Base-by-base conservation (phyloP, 2,329 filamentous ascomycete genomes). In the Penicillium sp. region DNA sequence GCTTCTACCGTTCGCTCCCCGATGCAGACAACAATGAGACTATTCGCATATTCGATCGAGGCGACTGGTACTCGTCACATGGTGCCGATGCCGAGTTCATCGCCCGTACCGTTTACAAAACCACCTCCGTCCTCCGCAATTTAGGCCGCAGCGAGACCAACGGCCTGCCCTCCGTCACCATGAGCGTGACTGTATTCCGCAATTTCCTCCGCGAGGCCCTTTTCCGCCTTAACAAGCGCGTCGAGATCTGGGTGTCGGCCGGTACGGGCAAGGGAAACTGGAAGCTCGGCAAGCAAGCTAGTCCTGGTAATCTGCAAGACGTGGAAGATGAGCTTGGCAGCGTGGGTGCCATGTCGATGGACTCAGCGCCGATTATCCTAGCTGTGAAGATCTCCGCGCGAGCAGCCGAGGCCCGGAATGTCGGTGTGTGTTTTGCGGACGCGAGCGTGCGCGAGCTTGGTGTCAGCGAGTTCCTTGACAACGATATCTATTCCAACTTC, bases 401-500 rank as follows among this genome's bases (percentile, higher is more conserved):
- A 73, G 91, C 92, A 1, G 86, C 85, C 0, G 94, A 98, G 74
- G 91, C 90, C 5, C 85, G 95, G 48, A 91, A 86, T 65, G 90
- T 99, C 0, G 95, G 95, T 8, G 94, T 99, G 5, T 98, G 95
- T 78, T 99, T 99, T 73, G 96, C 95, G 7, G 95, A 99, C 81
- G 95, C 96, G 0, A 97, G 92, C 66, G 94, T 98, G 28, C 86
- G 95, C 54, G 95, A 99, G 79, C 84, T 99, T 2, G 95, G 95
- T 8, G 92, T 99, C 55, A 96, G 91, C 81, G 96, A 99, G 73
- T 99, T 99, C 66, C 85, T 96, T n/a, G 95, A 99, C 82, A 99
- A 98, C 72, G 95, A 99, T 73, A 83, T 97, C 10, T 99, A 96
- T 79, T 98, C 94, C 54, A 99, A 99, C 75, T 96, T 99, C 67